These are phyloP conservation scores for Penicillium occitanis DNA, from an alignment of 2,329 filamentous ascomycete genomes.

Conservation along the genomic window DNA sequence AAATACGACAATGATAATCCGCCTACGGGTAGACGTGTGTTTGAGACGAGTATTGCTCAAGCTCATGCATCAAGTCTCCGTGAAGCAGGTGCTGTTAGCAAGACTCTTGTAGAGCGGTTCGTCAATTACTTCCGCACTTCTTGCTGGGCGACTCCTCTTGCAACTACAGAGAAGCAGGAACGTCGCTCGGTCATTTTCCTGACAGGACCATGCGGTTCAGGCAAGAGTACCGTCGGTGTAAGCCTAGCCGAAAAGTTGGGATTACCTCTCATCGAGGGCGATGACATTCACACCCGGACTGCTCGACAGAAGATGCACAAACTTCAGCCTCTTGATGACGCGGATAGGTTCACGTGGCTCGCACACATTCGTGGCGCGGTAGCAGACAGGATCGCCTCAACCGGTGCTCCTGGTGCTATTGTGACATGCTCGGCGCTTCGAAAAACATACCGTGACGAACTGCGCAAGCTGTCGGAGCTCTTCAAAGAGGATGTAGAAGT, in stretches of 20 bases:
- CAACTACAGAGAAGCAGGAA: not conserved
- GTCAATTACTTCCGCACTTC: not conserved
- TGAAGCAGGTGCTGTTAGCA: not conserved
- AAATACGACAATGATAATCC: slow-evolving; percentile 48
- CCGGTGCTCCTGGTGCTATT: slow-evolving; percentile 38
- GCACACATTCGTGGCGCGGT: not conserved
- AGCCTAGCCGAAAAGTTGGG: not conserved
- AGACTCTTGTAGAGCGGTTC: not conserved
- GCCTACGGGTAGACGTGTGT: not conserved
- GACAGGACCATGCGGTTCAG: not conserved
- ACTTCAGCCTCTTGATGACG: not conserved
- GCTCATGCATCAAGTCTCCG: not conserved
- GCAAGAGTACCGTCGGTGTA: not conserved
- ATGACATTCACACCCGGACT: not conserved
- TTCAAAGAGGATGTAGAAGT: slow-evolving; percentile 7
- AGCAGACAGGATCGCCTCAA: not conserved
- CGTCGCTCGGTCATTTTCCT: not conserved
- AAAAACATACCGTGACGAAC: slow-evolving; percentile 55
- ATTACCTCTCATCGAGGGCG: not conserved
- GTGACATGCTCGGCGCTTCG: slow-evolving; percentile 57
- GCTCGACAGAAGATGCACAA: not conserved
- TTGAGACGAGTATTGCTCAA: not conserved
- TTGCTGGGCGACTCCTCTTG: not conserved
- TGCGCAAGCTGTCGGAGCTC: slow-evolving; percentile 41
- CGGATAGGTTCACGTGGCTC: not conserved